Evolutionary conservation across 2,329 filamentous ascomycete species (phyloP), one percentile per base, ranked within the genome.

Genomic region (Didymella pinodella): DNA sequence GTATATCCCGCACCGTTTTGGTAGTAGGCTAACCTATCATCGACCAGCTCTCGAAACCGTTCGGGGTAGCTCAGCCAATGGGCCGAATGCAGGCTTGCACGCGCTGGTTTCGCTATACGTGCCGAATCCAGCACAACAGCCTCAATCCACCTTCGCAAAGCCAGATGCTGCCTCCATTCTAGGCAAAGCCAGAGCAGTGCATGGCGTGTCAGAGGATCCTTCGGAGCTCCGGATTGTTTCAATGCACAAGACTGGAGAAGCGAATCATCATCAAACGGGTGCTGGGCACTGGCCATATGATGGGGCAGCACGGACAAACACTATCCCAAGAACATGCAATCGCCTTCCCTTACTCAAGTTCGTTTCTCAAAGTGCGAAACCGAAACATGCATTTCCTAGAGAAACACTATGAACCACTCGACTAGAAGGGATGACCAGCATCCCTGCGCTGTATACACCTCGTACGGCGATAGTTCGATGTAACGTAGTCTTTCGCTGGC

Each of bases 381-480:
- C 36, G 18, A 38, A 20, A 6, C 36, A 7, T 10, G 36, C 1
- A 20, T 3, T n/a, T 8, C 20, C 16, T 29, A 11, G 7, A 29
- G 7, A 29, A 29, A 34, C 32, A 34, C 32, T 12, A 34, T 2
- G 4, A 34, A 14, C 14, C 32, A 5, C 5, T 14, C 10, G 14
- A 14, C 5, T 12, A 12, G 2, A 8, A 16, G 10, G n/a, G 1
- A 18, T 38, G 2, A 38, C 22, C 16, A 28, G 10, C 32, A 40
- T 40, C 22, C 36, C 26, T 31, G 25, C 26, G 6, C 7, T 41
- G 8, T 20, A 20, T 48, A 34, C 32, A 54, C 45, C 52, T 48
- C 45, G 34, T 44, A 44, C 52, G 52, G 52, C 45, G 45, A 48
- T 34, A 54, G 44, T 26, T 48, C 52, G 45, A 54, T 44, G 3